Evolutionary conservation across 352 stramenopile genomes (phyloP), one percentile per base, ranked within the genome.

Genomic region (Phytophthora aleatoria): DNA sequence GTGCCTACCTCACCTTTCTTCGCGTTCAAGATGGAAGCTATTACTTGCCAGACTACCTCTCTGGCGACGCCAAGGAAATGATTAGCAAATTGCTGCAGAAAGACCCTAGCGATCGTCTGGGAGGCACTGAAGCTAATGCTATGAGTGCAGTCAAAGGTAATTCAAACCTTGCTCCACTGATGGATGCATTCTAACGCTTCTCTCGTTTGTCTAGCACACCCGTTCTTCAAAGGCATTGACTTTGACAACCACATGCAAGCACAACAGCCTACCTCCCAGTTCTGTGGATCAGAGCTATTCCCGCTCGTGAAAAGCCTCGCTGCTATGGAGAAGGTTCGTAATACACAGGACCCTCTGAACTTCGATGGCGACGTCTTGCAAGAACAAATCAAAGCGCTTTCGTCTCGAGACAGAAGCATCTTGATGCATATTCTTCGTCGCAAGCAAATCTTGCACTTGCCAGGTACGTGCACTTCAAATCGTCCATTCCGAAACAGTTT

Each of bases 371-470:
- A 90, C 10, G 38, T 26, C 5, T 39, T 87, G 28, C 82, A 91
- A 49, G 33, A 52, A 0, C 71, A 76, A 52, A 74, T 94, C 20
- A 51, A 56, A 0, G 44, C 54, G 9, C 64, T 93, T 35, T 67
- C 50, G 6, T 33, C 57, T 9, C 55, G 53, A 9, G 52, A 85
- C 7, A 78, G 64, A 55, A 77, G 53, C 8, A 59, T 89, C 24
- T 47, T 95, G 4, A 92, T 95, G 83, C 87, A 95, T 49, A 68
- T 95, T 36, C 77, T 95, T 53, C 71, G 87, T 43, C 83, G 87
- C 30, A 90, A 90, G 61, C 76, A 87, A 30, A 50, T 92, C 30
- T 69, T 95, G 5, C 85, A 94, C 43, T 59, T 90, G 10, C 77
- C 85, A 57, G 71, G 81, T 86, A 39, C 43, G 64, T 48, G 9